These are phyloP conservation scores for Camelina neglecta DNA, from an alignment of 345 rosid genomes.

Conservation along the genomic window DNA sequence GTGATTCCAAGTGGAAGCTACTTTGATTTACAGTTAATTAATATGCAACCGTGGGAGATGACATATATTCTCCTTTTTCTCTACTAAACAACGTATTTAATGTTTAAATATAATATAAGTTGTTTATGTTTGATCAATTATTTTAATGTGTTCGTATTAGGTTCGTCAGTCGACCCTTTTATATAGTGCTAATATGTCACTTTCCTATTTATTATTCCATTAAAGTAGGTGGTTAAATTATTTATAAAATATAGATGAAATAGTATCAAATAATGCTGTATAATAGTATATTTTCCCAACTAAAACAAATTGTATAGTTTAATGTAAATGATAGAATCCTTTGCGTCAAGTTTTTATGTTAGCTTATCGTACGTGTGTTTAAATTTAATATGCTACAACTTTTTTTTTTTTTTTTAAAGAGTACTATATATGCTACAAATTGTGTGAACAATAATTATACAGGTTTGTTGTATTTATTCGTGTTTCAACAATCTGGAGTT, in stretches of 20 bases:
- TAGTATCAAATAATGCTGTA: slow-evolving; percentile 1
- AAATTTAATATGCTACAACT: slow-evolving; percentile 1
- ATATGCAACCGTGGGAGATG: slow-evolving; percentile 42
- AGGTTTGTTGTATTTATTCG: slow-evolving; percentile 24
- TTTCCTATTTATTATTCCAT: slow-evolving; percentile 40
- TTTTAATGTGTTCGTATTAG: slow-evolving; percentile 38
- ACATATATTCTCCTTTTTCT: slow-evolving; percentile 35
- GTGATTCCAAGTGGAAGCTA: slow-evolving; percentile 28
- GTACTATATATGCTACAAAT: not conserved
- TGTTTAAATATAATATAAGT: not conserved
- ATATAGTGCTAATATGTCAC: slow-evolving; percentile 37
- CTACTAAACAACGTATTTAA: not conserved
- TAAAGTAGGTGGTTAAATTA: slow-evolving; percentile 25
- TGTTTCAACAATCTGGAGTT: not conserved
- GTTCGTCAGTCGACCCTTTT: slow-evolving; percentile 27
- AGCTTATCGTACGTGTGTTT: slow-evolving; percentile 36
- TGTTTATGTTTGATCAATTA: slow-evolving; percentile 24
- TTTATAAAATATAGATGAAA: slow-evolving; percentile 5
- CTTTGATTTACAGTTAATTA: slow-evolving; percentile 18
- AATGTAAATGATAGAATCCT: slow-evolving; percentile 3
- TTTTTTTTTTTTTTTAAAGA: no score
- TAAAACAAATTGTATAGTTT: not conserved
- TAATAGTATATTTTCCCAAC: slow-evolving; percentile 1
- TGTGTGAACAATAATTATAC: not conserved
- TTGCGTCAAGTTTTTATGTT: not conserved